phyloP scores from a whole-genome alignment of 306 rosid genomes.

The Canavalia ensiformis region DNA sequence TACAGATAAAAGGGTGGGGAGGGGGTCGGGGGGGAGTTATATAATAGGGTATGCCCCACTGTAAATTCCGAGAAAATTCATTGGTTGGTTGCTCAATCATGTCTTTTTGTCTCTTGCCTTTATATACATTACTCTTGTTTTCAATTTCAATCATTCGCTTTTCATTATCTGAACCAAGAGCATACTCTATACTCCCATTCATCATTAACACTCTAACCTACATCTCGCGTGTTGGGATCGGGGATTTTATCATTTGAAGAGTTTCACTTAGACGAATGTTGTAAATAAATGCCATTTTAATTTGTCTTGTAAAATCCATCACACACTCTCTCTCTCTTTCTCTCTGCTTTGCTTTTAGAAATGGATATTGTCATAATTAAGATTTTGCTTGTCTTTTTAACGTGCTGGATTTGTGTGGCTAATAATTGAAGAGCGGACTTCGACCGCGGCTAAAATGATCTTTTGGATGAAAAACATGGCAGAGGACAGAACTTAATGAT shows the following conservation, averaged over 20 bases:
- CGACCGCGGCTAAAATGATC: conserved; percentile 33
- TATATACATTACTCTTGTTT: conserved; percentile 6
- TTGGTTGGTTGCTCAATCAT: conserved; percentile 40
- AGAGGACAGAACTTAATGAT: conserved; percentile 47
- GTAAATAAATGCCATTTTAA: conserved; percentile 13
- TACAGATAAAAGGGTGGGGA: not conserved
- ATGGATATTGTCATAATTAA: not conserved
- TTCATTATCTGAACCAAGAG: conserved; percentile 8
- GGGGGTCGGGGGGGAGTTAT: not conserved
- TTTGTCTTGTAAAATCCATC: too few species aligned
- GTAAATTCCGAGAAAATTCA: conserved; percentile 27
- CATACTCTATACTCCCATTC: too few species aligned
- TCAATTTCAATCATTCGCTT: conserved; percentile 37
- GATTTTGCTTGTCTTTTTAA: conserved; percentile 31
- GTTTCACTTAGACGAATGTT: not conserved
- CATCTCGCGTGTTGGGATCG: not conserved
- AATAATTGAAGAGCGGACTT: conserved; percentile 45
- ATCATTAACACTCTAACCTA: not conserved
- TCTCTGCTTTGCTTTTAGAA: not conserved
- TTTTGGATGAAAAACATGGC: conserved; percentile 43
- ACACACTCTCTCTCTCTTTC: not conserved
- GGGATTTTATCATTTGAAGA: too few species aligned
- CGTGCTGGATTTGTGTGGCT: conserved; percentile 22
- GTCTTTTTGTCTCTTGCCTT: conserved; percentile 49
- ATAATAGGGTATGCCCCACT: conserved; percentile 49